Conservation (phyloP, 371 early-diverging fungal species). For the Rhizopus sp. region DNA sequence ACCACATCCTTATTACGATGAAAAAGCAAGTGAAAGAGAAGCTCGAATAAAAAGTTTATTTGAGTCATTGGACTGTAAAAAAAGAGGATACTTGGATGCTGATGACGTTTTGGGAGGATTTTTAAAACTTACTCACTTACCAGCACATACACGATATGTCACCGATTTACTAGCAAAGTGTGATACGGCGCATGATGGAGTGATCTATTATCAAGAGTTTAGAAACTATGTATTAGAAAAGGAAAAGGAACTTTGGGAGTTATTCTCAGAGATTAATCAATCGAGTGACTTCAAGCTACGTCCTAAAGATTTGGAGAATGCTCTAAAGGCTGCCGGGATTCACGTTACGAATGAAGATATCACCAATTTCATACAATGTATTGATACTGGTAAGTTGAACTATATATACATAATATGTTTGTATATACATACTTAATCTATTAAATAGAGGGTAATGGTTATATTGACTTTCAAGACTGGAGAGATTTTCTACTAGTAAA, state of each 20-base stretch:
- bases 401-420: too few relatives aligned
- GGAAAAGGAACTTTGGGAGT: constrained; percentile 66
- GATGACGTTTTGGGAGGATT: constrained; percentile 54
- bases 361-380: constrained; percentile 61
- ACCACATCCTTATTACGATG: constrained; percentile 51
- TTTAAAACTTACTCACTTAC: constrained; percentile 46
- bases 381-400: constrained; percentile 58
- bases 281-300: constrained; percentile 64
- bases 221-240: constrained; percentile 69
- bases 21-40: constrained; percentile 50
- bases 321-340: constrained; percentile 65
- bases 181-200: constrained; percentile 64
- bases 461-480: constrained; percentile 76
- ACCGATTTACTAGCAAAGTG: constrained; percentile 57
- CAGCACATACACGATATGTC: constrained; percentile 51
- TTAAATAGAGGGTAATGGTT: constrained; percentile 60
- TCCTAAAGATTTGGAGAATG: constrained; percentile 55
- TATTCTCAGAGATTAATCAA: constrained; percentile 70
- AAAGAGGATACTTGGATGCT: constrained; percentile 48
- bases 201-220: constrained; percentile 72
- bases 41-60: constrained; percentile 49
- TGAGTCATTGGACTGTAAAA: constrained; percentile 44
- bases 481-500: constrained; percentile 75
- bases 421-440: not conserved
- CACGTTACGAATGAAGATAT: constrained; percentile 65